Base-by-base conservation (phyloP, 2,329 filamentous ascomycete genomes). In the Karstenula rhodostoma region DNA sequence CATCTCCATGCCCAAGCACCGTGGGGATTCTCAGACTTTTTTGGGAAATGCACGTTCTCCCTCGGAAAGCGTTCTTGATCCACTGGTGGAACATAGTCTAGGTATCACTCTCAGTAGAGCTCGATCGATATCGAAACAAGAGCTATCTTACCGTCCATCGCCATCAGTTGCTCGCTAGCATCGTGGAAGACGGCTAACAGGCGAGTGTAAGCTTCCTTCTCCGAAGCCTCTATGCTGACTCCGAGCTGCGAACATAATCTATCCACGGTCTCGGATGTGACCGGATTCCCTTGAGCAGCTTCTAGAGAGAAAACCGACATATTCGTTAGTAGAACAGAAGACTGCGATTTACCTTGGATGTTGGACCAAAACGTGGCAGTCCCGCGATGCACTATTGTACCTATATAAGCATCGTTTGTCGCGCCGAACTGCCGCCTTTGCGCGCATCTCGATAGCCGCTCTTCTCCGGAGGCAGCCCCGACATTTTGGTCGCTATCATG, bases 1-100 rank as follows among this genome's bases (percentile, higher is more conserved):
- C 76, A 80, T 52, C 67, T 75, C 78, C 79, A 81, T 6, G 80
- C 81, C 80, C 81, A 82, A 1, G 79, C 81, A 2, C 76, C 75
- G 37, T 79, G 68, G 4, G 69, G 60, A 46, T 82, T 81, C 6
- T 78, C 71, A 12, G 66, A 32, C n/a, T 59, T 65, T 2, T 66
- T 61, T 2, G 75, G 75, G 37, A 74, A 76, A 56, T 77, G 72
- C 3, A 81, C 62, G 29, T 78, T 66, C 40, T 73, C 62, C 60
- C 79, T 60, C 40, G 78, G 70, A 63, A 79, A 78, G 44, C 78
- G 73, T 25, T 66, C 54, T 19, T 73, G 56, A 61, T 79, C 73
- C 1, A 71, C 65, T n/a, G 23, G 13, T 1, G 77, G 76, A 17
- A 73, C 58, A 46, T 75, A 78, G 57, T 79, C 77, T 60, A 68